phyloP scores from a whole-genome alignment of 2,329 filamentous ascomycete genomes.

The Diaporthe vaccinii region DNA sequence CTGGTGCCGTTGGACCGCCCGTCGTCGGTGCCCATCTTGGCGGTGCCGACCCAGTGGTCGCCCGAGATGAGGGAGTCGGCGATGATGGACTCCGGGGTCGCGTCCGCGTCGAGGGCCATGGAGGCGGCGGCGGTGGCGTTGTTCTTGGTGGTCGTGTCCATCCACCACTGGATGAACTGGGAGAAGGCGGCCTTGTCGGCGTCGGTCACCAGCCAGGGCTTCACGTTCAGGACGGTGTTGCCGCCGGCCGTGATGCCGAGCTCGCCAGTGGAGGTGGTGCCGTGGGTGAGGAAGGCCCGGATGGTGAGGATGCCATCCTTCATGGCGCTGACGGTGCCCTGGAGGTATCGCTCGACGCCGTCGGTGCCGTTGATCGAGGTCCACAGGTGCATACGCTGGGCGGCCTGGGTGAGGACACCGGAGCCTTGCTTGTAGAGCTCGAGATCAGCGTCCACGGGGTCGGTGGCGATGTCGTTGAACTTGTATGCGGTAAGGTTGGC shows the following conservation, averaged over 20 bases:
- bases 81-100: constrained; percentile 27
- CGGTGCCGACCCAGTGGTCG: constrained; percentile 55
- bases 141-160: constrained; percentile 34
- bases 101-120: constrained; percentile 1
- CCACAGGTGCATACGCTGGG: constrained; percentile 45
- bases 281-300: constrained; percentile 46
- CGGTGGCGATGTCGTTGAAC: constrained; percentile 35
- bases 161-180: constrained; percentile 38
- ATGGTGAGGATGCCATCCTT: constrained; percentile 42
- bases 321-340: constrained; percentile 44
- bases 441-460: constrained; percentile 40
- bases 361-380: constrained; percentile 44
- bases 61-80: constrained; percentile 19
- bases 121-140: constrained; percentile 19
- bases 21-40: constrained; percentile 68
- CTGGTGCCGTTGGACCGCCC: constrained; percentile 62
- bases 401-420: constrained; percentile 45
- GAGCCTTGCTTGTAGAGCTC: constrained; percentile 44
- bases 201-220: constrained; percentile 44
- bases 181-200: constrained; percentile 43
- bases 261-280: constrained; percentile 44
- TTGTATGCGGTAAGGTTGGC: constrained; percentile 42
- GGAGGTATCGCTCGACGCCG: constrained; percentile 45
- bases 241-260: constrained; percentile 44
- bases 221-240: constrained; percentile 44